Evolutionary conservation across 768 basidiomycete genomes (phyloP).

Genomic region (Lactifluus volemus): DNA sequence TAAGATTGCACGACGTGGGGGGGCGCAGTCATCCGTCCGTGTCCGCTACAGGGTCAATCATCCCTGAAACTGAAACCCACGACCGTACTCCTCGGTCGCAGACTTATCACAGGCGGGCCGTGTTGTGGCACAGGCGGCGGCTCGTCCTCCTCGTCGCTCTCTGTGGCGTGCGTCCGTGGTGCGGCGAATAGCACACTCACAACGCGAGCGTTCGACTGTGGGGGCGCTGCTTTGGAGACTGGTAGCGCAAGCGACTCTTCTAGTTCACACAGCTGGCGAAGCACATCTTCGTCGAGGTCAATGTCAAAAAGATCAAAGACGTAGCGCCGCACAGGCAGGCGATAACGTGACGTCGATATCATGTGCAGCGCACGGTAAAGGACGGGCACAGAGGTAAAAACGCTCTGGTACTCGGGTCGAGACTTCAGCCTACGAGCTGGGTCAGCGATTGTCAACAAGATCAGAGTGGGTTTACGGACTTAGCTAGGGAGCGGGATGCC

Average conservation of each 20-base stretch:
- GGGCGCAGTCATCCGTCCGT: background rate
- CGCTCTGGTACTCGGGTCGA: conserved; percentile 59
- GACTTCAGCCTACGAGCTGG: conserved; percentile 57
- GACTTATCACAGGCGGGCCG: conserved; percentile 11
- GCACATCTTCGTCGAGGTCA: conserved; percentile 57
- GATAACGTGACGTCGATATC: conserved; percentile 84
- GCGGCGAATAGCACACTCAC: conserved; percentile 20
- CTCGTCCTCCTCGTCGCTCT: conserved; percentile 20
- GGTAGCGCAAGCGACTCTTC: conserved; percentile 35
- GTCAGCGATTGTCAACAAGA: background rate
- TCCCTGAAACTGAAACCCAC: conserved; percentile 16
- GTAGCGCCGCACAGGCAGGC: conserved; percentile 86
- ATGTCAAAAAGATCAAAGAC: conserved; percentile 89
- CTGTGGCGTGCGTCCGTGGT: conserved; percentile 13
- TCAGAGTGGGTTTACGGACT: conserved; percentile 36
- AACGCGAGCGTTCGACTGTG: conserved; percentile 5
- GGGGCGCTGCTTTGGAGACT: conserved; percentile 27
- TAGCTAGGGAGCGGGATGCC: conserved; percentile 82
- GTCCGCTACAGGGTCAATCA: conserved; percentile 1
- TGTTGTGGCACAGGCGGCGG: background rate
- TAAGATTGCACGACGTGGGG: background rate
- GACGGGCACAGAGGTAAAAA: conserved; percentile 72
- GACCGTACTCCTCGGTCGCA: conserved; percentile 18
- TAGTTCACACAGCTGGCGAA: conserved; percentile 44
- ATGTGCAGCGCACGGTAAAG: conserved; percentile 81